These are phyloP conservation scores for Cronartium ribicola DNA, from an alignment of 1,284 basidiomycete genomes.

Conservation along the genomic window DNA sequence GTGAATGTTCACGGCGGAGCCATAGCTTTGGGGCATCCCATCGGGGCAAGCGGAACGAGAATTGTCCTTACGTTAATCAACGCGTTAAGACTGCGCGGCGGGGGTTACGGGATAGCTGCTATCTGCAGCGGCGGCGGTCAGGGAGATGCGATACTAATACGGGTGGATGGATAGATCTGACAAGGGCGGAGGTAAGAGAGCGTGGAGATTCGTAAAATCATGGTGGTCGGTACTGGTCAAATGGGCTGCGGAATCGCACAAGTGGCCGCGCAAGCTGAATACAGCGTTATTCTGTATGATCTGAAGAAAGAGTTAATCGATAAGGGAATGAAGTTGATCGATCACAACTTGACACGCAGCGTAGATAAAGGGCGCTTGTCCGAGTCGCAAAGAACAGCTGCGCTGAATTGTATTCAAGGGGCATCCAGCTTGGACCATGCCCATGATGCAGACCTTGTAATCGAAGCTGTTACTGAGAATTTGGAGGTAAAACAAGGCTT, in stretches of 20 bases:
- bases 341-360: too few relatives aligned
- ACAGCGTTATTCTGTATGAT: too few relatives aligned
- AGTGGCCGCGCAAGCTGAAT: conserved; percentile 67
- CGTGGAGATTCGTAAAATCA: too few relatives aligned
- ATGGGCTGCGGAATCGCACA: conserved; percentile 68
- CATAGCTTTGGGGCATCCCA: conserved; percentile 56
- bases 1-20: conserved; percentile 66
- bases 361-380: background rate
- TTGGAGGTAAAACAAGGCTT: conserved; percentile 73
- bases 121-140: conserved; percentile 84
- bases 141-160: background rate
- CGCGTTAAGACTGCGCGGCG: conserved; percentile 85
- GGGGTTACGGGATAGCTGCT: conserved; percentile 92
- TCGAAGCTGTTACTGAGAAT: conserved; percentile 89
- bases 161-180: too few relatives aligned
- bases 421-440: too few relatives aligned
- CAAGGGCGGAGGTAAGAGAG: too few relatives aligned
- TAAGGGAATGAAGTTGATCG: too few relatives aligned
- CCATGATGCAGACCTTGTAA: too few relatives aligned
- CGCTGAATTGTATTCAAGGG: background rate
- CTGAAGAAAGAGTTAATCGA: too few relatives aligned
- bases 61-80: conserved; percentile 93
- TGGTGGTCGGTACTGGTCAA: too few relatives aligned
- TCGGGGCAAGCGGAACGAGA: conserved; percentile 89
- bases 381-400: conserved; percentile 12